Percentiles rank a stretch among this genome's conserved stretches.
phyloP scores from a whole-genome alignment of 2,329 filamentous ascomycete genomes.

The Dactylellina cionopaga region DNA sequence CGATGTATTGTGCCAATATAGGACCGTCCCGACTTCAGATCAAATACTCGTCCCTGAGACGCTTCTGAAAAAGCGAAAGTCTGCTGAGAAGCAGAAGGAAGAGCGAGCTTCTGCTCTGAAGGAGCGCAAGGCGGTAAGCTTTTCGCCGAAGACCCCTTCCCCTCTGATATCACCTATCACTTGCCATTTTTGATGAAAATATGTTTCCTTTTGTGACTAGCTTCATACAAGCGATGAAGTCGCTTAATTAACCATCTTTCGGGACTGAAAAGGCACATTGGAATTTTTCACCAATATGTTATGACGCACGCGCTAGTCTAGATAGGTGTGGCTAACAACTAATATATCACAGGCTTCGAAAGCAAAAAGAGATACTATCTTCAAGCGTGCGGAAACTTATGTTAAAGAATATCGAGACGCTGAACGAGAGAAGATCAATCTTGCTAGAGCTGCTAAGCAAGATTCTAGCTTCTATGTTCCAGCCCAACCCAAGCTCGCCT shows the following conservation, averaged over 20 bases:
- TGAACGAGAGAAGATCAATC: constrained; percentile 98
- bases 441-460: constrained; percentile 87
- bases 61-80: constrained; percentile 99
- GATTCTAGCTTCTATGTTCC: constrained; percentile 93
- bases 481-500: constrained; percentile 94
- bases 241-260: constrained; percentile 99
- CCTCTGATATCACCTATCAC: not conserved
- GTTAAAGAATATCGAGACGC: constrained; percentile 99
- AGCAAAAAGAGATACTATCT: constrained; percentile 98
- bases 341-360: constrained; percentile 79
- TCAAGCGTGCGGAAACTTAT: constrained; percentile 99
- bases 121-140: constrained; percentile 89
- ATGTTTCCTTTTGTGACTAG: constrained; percentile 80
- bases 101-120: constrained; percentile 80
- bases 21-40: constrained; percentile 91
- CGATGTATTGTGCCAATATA: constrained; percentile 61
- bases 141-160: no score
- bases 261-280: constrained; percentile 77
- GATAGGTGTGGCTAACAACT: not conserved
- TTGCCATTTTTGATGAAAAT: constrained; percentile 30
- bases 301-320: no score
- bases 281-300: no score
- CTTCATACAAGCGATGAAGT: constrained; percentile 87
- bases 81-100: constrained; percentile 98
- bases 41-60: constrained; percentile 98